Evolutionary conservation across 495 filamentous ascomycete genomes (phyloP).

Genomic region (Lasiosphaeria hispida): DNA sequence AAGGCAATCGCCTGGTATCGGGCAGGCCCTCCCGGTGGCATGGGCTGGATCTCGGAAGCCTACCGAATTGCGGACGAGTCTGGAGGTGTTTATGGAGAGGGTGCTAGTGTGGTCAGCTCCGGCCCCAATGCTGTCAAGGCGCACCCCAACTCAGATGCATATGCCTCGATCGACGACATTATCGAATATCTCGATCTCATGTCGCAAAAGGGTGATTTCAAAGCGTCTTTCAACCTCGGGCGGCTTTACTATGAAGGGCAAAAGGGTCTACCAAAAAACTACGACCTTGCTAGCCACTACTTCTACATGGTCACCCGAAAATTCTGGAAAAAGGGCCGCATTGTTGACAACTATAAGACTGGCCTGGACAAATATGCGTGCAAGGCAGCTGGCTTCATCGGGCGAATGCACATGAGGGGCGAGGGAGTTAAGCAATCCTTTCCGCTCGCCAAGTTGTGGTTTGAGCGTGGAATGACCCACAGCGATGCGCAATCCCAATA

Average conservation of each 20-base stretch:
- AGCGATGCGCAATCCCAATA: conserved; percentile 86
- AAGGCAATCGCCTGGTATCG: conserved; percentile 84
- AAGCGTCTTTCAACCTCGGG: conserved; percentile 85
- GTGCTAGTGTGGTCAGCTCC: conserved; percentile 85
- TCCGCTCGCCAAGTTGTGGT: conserved; percentile 76
- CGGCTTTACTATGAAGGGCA: conserved; percentile 89
- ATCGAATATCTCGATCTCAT: conserved; percentile 93
- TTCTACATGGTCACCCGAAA: conserved; percentile 78
- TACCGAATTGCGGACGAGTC: conserved; percentile 83
- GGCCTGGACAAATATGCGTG: conserved; percentile 77
- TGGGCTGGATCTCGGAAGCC: conserved; percentile 67
- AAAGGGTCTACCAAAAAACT: conserved; percentile 67
- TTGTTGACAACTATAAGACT: conserved; percentile 44
- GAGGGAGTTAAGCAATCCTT: conserved; percentile 84
- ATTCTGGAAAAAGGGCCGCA: conserved; percentile 73
- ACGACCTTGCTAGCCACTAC: conserved; percentile 72
- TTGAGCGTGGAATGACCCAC: conserved; percentile 72
- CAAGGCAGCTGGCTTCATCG: conserved; percentile 88
- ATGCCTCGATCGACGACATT: conserved; percentile 86
- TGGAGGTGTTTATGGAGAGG: conserved; percentile 92
- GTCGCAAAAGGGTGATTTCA: conserved; percentile 89
- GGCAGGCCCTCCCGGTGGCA: conserved; percentile 88
- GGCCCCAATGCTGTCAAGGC: conserved; percentile 78
- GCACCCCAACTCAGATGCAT: conserved; percentile 64
- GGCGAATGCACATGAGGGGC: conserved; percentile 88